phyloP scores from a whole-genome alignment of 805 yeast species.

The Candida broadrunensis region DNA sequence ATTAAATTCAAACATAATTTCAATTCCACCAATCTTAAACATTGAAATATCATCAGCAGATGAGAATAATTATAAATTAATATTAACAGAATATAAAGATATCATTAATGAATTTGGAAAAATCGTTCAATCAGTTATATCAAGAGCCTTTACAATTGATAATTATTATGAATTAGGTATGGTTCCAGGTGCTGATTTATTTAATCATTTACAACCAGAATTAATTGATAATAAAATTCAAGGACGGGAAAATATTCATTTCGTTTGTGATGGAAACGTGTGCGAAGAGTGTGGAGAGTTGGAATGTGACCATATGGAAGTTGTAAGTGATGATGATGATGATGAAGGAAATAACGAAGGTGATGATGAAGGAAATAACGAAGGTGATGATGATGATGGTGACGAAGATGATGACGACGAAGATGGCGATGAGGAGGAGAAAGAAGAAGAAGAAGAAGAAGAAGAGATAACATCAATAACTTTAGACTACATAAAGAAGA shows the following conservation, averaged over 20 bases:
- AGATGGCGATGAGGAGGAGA: conserved; percentile 7
- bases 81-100: conserved; percentile 10
- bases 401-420: conserved; percentile 11
- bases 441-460: conserved; percentile 4
- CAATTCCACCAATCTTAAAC: conserved; percentile 36
- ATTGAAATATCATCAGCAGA: conserved; percentile 3
- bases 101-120: conserved; percentile 51
- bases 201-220: conserved; percentile 61
- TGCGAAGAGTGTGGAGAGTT: conserved; percentile 32
- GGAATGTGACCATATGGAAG: conserved; percentile 29
- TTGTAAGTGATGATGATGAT: conserved; percentile 19
- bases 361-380: conserved; percentile 12
- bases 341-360: conserved; percentile 9
- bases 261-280: conserved; percentile 41
- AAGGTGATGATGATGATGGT: conserved; percentile 9
- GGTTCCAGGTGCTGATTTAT: conserved; percentile 90
- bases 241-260: conserved; percentile 58
- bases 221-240: conserved; percentile 9
- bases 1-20: conserved; percentile 19
- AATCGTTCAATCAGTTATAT: conserved; percentile 58
- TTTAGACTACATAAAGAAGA: too few species aligned
- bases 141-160: conserved; percentile 83
- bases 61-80: conserved; percentile 18
- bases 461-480: too few species aligned
- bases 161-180: conserved; percentile 67